Evolutionary conservation across 768 basidiomycete species (phyloP), one percentile per base, ranked within the genome.

Genomic region (Russula olivacea): DNA sequence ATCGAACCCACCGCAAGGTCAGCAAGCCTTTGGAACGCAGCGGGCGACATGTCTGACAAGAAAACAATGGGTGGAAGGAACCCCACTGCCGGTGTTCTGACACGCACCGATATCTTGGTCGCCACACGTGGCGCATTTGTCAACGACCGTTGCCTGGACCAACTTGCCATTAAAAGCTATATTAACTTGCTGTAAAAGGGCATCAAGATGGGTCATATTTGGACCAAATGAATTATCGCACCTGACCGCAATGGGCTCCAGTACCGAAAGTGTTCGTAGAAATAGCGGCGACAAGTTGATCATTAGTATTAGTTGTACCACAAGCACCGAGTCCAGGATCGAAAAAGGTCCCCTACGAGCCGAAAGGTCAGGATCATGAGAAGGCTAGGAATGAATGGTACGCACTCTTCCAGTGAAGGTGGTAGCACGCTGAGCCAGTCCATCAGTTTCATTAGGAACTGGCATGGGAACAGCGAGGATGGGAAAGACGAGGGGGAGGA

Each of bases 371-470:
- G 50, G 60, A 34, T 45, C 45, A 45, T 48, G n/a, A 59, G 58
- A 59, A 49, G 65, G 7, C 32, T 32, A 15, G 25, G 25, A 23
- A 10, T 6, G 23, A 55, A 23, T 11, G 10, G 28, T 23, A 76
- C 83, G 65, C 71, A 89, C 89, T 65, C 76, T 74, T 47, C 89
- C 89, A 36, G 36, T 4, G 36, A 0, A 36, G 36, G 36, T 2
- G 4, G 10, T 12, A n/a, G 3, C 34, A 10, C 34, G 34, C 1
- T 80, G 83, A 61, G 80, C 78, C 43, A 4, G 43, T 30, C 41
- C 48, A 6, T 73, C 68, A 30, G 67, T 59, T 10, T 71, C 70
- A 58, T 72, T 68, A 68, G 73, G 68, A 63, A 71, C 68, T 25
- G 79, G 74, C 9, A 82, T 67, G 30, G 84, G 83, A 9, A 80